Conservation (phyloP, 257 asterid genomes). For the Anisodus acutangulus region DNA sequence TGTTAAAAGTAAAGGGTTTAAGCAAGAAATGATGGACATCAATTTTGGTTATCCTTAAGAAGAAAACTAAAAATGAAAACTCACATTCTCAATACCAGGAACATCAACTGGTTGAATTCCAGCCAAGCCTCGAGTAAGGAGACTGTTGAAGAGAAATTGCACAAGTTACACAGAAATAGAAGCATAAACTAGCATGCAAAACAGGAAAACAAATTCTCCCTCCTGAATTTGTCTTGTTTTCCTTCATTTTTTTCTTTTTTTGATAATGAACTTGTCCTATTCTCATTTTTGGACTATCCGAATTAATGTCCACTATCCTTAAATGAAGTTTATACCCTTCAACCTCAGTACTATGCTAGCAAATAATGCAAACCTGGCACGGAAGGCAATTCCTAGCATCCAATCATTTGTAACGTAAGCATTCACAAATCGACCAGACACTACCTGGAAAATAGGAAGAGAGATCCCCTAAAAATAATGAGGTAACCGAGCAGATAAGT, state of each 20-base stretch:
- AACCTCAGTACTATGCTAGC: constrained; percentile 9
- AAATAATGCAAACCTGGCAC: constrained; percentile 66
- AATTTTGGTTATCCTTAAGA: neutral
- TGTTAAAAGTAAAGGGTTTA: constrained; percentile 35
- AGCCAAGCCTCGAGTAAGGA: constrained; percentile 94
- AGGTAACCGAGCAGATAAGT: constrained; percentile 30
- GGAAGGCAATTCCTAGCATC: constrained; percentile 97
- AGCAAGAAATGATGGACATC: neutral
- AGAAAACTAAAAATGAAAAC: neutral
- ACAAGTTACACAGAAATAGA: constrained; percentile 15
- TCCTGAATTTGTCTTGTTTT: constrained; percentile 5
- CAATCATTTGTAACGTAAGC: constrained; percentile 86
- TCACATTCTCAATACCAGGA: constrained; percentile 90
- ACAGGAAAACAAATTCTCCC: neutral
- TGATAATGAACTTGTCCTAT: no score
- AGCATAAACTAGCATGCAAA: neutral
- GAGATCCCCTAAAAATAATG: constrained; percentile 29
- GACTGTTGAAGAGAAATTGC: constrained; percentile 55
- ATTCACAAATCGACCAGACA: constrained; percentile 90
- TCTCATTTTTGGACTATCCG: no score
- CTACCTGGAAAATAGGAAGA: constrained; percentile 59
- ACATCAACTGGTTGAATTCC: constrained; percentile 89
- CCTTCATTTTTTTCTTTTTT: neutral
- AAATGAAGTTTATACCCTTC: neutral
- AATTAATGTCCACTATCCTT: neutral